Base-by-base conservation (phyloP, 768 basidiomycete genomes). In the Rhodotorula taiwanensis region DNA sequence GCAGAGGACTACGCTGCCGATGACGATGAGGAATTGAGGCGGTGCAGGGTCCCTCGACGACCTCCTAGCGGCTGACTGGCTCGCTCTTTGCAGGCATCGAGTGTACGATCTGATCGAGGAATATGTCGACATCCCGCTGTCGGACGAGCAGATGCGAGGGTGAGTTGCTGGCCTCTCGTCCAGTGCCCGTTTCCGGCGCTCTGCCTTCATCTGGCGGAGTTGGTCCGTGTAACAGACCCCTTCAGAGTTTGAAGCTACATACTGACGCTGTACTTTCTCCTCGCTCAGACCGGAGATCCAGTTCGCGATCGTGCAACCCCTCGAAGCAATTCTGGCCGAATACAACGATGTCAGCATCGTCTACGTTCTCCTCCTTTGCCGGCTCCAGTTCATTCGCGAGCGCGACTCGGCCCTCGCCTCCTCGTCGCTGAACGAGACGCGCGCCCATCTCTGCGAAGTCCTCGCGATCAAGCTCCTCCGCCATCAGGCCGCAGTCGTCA, bases 341-440 rank as follows among this genome's bases (percentile, higher is more conserved):
- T 14, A 44, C 18, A 31, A 61, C 34, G 62, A 62, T 5, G 62
- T 64, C 1, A 63, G 36, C 1, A 64, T 66, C 50, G 69, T 70
- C 58, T 70, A 70, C 58, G 64, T 60, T 36, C 69, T 70, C 51
- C 62, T 70, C 43, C 61, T 70, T 15, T 28, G 28, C 36, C 69
- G 69, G 8, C 64, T 66, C 41, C 64, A 70, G 33, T 70, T 63
- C 61, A 33, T 70, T 28, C 60, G 62, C 39, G 64, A 70, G 16
- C 36, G 56, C 36, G 39, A 52, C 9, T 39, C 50, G 14, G 45
- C 52, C 6, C 64, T 70, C 27, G 50, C 69, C 8, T 66, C 64
- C 9, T 48, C 34, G 16, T 60, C 56, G 8, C 41, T 70, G 28
- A 67, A 66, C 65, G 62, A 63, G 52, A 57, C 69, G 20, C 58